phyloP scores from a whole-genome alignment of 2,329 filamentous ascomycete species.

The Tothia fuscella region DNA sequence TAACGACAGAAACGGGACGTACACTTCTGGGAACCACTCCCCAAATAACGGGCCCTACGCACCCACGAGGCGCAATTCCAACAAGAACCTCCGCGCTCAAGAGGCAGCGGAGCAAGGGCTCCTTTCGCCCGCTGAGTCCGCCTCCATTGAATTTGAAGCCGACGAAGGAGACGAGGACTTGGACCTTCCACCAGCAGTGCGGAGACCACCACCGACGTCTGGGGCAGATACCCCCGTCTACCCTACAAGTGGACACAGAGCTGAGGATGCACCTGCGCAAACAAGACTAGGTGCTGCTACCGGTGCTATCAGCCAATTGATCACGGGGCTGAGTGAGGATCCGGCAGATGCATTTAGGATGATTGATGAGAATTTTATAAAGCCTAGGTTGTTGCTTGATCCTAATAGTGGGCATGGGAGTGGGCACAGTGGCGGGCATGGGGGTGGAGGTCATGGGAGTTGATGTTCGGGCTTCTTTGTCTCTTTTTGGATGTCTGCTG shows the following conservation, averaged over 20 bases:
- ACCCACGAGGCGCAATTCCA: conserved; percentile 4
- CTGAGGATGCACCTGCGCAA: conserved; percentile 1
- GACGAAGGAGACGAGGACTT: conserved; percentile 43
- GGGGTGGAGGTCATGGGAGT: background rate
- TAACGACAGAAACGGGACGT: conserved; percentile 42
- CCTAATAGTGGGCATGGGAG: conserved; percentile 23
- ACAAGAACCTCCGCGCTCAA: conserved; percentile 27
- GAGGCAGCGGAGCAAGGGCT: conserved; percentile 43
- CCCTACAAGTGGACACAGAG: conserved; percentile 28
- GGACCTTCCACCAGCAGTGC: conserved; percentile 47
- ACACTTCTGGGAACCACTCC: conserved; percentile 23
- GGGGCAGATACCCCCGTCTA: conserved; percentile 21
- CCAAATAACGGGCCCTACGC: conserved; percentile 6
- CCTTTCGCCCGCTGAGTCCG: conserved; percentile 33
- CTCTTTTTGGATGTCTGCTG: background rate
- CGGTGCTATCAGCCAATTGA: conserved; percentile 66
- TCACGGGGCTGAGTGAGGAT: conserved; percentile 68
- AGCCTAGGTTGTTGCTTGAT: conserved; percentile 78
- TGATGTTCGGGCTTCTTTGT: background rate
- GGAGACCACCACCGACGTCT: conserved; percentile 26
- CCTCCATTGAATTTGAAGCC: conserved; percentile 38
- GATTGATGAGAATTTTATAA: conserved; percentile 91
- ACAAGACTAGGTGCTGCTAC: conserved; percentile 49
- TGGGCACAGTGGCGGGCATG: background rate
- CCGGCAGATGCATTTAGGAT: conserved; percentile 83